Percentiles rank a stretch among this genome's conserved stretches.
Evolutionary conservation across 768 basidiomycete genomes (phyloP).

Genomic region (Baorangia bicolor): DNA sequence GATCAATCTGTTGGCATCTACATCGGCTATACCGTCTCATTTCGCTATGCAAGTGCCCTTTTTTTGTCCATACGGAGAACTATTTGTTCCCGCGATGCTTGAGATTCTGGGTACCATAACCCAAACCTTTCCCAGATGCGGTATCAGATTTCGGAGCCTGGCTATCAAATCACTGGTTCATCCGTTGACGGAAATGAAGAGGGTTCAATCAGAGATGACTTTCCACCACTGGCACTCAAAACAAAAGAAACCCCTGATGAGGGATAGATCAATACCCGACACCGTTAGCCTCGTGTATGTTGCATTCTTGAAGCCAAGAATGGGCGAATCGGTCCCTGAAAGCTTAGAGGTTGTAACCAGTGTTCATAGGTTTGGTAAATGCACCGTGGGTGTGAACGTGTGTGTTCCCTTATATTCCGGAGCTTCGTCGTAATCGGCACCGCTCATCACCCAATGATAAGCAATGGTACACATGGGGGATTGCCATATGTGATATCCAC

Average conservation of each 20-base stretch:
- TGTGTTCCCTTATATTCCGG: background rate
- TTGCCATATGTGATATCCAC: background rate
- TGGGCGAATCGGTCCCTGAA: background rate
- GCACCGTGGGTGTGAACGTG: constrained; percentile 7
- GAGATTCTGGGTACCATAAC: background rate
- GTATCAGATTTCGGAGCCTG: background rate
- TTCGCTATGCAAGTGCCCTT: background rate
- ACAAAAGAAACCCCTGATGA: constrained; percentile 21
- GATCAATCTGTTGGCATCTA: background rate
- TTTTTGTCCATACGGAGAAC: background rate
- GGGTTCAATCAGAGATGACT: background rate
- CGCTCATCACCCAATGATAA: constrained; percentile 1
- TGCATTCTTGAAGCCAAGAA: constrained; percentile 5
- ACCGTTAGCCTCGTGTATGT: constrained; percentile 8
- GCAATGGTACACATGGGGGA: background rate
- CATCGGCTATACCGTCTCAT: background rate
- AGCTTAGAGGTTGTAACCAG: background rate
- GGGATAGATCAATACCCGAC: constrained; percentile 1
- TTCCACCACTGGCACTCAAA: background rate
- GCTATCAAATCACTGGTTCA: background rate
- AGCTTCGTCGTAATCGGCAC: constrained; percentile 4
- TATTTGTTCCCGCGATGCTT: background rate
- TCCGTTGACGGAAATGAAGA: constrained; percentile 4
- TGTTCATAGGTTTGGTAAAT: constrained; percentile 2
- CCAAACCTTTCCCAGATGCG: background rate